phyloP scores from a whole-genome alignment of 140 eudicot genomes.

The Stevia rebaudiana region DNA sequence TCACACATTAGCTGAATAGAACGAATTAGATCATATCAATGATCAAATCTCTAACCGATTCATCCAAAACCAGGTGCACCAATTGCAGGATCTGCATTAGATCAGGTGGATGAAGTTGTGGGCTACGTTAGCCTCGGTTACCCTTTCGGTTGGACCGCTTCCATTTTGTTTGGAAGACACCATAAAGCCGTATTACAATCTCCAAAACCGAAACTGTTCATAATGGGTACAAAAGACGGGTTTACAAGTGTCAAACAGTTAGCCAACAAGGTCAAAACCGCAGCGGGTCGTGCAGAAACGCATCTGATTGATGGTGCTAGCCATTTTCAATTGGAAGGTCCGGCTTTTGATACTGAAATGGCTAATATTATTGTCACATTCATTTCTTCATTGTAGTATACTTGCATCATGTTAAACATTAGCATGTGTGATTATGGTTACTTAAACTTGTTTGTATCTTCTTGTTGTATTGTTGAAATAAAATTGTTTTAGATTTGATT shows the following conservation, averaged over 20 bases:
- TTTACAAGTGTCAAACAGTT: constrained; percentile 85
- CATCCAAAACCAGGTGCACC: constrained; percentile 55
- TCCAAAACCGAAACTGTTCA: constrained; percentile 71
- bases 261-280: constrained; percentile 56
- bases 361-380: constrained; percentile 50
- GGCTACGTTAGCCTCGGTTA: constrained; percentile 83
- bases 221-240: constrained; percentile 83
- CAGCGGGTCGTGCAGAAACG: constrained; percentile 59
- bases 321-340: constrained; percentile 89
- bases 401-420: neutral
- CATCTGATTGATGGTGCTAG: constrained; percentile 76
- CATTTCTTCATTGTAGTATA: constrained; percentile 47
- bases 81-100: constrained; percentile 70
- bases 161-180: constrained; percentile 85
- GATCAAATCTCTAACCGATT: neutral
- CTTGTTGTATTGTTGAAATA: constrained; percentile 10
- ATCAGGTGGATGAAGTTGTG: constrained; percentile 48
- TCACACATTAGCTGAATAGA: neutral
- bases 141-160: constrained; percentile 74
- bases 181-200: constrained; percentile 74
- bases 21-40: neutral
- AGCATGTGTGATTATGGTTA: constrained; percentile 2
- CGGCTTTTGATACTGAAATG: constrained; percentile 69
- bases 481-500: neutral
- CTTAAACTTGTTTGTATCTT: neutral